Conservation (phyloP, 768 basidiomycete species). For the Leccinum disarticulatum region DNA sequence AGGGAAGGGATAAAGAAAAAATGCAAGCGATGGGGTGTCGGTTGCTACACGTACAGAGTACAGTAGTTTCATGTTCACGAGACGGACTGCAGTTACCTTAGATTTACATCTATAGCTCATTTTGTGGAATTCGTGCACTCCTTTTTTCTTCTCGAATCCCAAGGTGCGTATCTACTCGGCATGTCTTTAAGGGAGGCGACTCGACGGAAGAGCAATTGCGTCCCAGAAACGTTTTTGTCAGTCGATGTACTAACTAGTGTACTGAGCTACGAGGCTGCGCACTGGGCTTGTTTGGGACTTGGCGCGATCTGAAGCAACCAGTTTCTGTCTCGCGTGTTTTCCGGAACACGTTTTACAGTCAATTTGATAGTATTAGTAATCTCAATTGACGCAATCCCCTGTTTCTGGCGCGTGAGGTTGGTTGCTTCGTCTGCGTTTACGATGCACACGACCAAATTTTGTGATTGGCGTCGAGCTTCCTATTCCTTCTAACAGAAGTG, state of each 20-base stretch:
- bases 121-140: constrained; percentile 13
- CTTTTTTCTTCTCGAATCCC: background rate
- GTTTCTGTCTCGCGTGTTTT: background rate
- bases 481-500: background rate
- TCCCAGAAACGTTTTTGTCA: too few species aligned
- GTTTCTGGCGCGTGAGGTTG: background rate
- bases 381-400: background rate
- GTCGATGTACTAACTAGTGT: background rate
- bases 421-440: background rate
- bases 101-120: constrained; percentile 24
- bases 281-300: background rate
- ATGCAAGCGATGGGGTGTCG: too few species aligned
- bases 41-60: constrained; percentile 15
- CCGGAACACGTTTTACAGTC: background rate
- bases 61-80: background rate
- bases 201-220: background rate
- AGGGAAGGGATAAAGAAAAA: too few species aligned
- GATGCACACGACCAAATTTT: background rate
- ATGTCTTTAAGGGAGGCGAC: background rate
- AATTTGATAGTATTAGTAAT: too few species aligned
- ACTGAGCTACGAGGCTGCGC: background rate
- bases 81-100: constrained; percentile 31
- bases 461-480: background rate
- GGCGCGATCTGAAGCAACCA: background rate
- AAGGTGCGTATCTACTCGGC: background rate